Conservation (phyloP, 2,329 filamentous ascomycete genomes). For the Penicillium expansum region DNA sequence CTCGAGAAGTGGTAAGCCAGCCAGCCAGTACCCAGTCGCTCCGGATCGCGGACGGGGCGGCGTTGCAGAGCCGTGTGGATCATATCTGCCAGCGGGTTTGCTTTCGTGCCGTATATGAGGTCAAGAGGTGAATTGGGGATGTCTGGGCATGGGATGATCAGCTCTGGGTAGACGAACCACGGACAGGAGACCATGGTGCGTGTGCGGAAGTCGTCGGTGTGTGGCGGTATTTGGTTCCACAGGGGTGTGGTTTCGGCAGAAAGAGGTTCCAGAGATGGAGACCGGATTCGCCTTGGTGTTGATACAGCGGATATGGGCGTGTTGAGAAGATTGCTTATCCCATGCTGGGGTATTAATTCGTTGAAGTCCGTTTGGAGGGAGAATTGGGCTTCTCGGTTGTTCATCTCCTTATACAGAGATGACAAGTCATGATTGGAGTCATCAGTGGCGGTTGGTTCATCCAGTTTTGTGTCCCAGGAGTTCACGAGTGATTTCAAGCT, state of each 20-base stretch:
- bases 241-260: background rate
- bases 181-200: constrained; percentile 2
- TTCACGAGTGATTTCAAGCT: constrained; percentile 16
- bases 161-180: constrained; percentile 21
- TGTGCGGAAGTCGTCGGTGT: constrained; percentile 16
- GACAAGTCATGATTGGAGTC: background rate
- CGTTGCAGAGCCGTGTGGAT: constrained; percentile 20
- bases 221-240: constrained; percentile 18
- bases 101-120: constrained; percentile 27
- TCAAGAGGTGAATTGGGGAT: constrained; percentile 24
- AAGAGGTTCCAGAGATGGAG: background rate
- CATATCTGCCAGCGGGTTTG: constrained; percentile 26
- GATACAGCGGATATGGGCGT: background rate
- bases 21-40: constrained; percentile 25
- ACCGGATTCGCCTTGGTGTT: background rate
- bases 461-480: constrained; percentile 20
- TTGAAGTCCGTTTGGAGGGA: background rate
- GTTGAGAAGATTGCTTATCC: background rate
- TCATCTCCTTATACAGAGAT: background rate
- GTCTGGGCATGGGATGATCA: constrained; percentile 21
- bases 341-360: background rate
- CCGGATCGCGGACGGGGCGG: constrained; percentile 27
- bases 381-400: background rate
- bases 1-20: constrained; percentile 21
- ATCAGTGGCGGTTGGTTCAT: background rate